Conservation (phyloP, 2,329 filamentous ascomycete species). For the Colletotrichum ledebouriae region DNA sequence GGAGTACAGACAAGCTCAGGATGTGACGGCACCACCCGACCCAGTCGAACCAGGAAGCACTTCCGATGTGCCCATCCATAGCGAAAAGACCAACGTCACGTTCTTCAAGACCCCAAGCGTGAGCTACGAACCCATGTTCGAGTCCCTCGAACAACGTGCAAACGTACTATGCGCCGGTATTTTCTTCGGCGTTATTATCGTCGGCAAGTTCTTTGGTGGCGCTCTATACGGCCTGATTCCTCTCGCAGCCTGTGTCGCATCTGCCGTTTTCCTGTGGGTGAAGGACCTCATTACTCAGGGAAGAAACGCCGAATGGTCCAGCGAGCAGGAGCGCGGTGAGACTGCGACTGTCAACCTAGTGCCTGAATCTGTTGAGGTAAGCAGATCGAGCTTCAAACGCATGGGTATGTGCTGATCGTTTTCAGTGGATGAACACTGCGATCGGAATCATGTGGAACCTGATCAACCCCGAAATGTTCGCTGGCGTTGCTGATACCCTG, state of each 20-base stretch:
- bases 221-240: slow-evolving; percentile 82
- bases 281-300: slow-evolving; percentile 89
- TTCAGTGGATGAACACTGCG: slow-evolving; percentile 90
- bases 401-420: slow-evolving; percentile 47
- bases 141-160: slow-evolving; percentile 80
- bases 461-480: slow-evolving; percentile 95
- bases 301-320: slow-evolving; percentile 87
- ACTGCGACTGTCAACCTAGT: slow-evolving; percentile 90
- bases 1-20: slow-evolving; percentile 88
- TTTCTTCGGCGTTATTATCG: slow-evolving; percentile 78
- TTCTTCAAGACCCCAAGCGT: slow-evolving; percentile 95
- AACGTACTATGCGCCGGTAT: slow-evolving; percentile 78
- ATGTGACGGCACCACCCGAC: slow-evolving; percentile 91
- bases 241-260: slow-evolving; percentile 77
- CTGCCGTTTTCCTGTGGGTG: slow-evolving; percentile 89
- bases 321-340: slow-evolving; percentile 86
- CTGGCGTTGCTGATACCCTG: slow-evolving; percentile 86
- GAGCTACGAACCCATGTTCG: slow-evolving; percentile 91
- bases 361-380: slow-evolving; percentile 84
- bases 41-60: slow-evolving; percentile 86
- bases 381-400: slow-evolving; percentile 21
- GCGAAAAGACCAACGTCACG: slow-evolving; percentile 95
- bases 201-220: slow-evolving; percentile 85
- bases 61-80: slow-evolving; percentile 93
- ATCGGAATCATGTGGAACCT: slow-evolving; percentile 89